Base-by-base conservation (phyloP, 2,329 filamentous ascomycete genomes). In the Cladophialophora carrionii region DNA sequence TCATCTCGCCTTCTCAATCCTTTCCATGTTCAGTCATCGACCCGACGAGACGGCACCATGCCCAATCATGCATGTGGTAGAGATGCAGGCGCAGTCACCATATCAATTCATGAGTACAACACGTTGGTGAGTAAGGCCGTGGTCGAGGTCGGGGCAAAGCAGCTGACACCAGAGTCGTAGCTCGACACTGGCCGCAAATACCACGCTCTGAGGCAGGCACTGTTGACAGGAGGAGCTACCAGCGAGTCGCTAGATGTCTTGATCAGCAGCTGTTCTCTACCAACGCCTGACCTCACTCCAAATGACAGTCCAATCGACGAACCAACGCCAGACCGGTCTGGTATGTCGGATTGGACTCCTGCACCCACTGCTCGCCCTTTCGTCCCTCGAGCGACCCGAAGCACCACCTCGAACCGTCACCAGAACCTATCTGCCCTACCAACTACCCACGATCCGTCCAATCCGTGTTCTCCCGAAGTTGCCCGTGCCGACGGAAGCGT, bases 211-310 rank as follows among this genome's bases (percentile, higher is more conserved):
- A 64, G 62, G 46, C 61, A 66, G n/a, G 67, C 67, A 37, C 61
- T 69, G 14, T 29, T 68, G 1, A 31, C 37, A 31, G 68, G 62
- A 58, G 68, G 68, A 31, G 63, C 53, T 10, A 48, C 41, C 22
- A 24, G 32, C 26, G 68, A 69, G 22, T 57, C 59, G 2, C 34
- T 69, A 24, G 55, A 68, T 37, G 46, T 63, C 62, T 56, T 69
- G 6, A 62, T 64, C 61, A 57, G 20, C 34, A 64, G 12, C 63
- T 52, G 59, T 41, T n/a, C 29, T 41, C 52, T 31, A n/a, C 31
- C 52, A 22, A 53, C 43, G 17, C 41, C 65, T 20, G 26, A 20
- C 10, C 26, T 20, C 20, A 49, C 49, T 41, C 37, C 37, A 20
- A 22, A 34, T 29, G 26, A 58, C 34, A 56, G 32, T 12, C 34